Percentiles rank a stretch among this genome's conserved stretches.
These are phyloP conservation scores for Amoebophrya sp. DNA, from an alignment of 169 alveolate genomes.

Conservation along the genomic window DNA sequence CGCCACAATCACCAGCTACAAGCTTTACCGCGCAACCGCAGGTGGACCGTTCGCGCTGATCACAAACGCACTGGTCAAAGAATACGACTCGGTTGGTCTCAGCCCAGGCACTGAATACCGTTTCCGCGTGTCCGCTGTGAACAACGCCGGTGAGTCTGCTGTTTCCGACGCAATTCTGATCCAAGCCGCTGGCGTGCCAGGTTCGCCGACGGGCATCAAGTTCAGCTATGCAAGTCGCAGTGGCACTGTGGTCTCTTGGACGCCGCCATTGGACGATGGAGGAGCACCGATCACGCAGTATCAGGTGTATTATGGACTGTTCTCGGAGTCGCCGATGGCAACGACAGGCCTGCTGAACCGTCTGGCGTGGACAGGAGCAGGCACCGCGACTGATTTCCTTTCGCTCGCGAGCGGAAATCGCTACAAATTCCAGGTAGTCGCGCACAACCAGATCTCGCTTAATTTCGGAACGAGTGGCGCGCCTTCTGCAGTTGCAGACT, in stretches of 20 bases:
- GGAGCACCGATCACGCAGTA: conserved; percentile 32
- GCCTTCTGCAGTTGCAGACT: conserved; percentile 28
- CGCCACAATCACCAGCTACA: conserved; percentile 22
- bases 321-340: background rate
- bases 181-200: conserved; percentile 30
- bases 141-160: conserved; percentile 38
- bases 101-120: conserved; percentile 28
- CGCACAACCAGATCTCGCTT: background rate
- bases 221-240: background rate
- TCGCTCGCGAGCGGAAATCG: conserved; percentile 23
- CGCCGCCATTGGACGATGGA: conserved; percentile 32
- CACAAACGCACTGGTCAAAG: background rate
- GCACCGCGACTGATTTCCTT: conserved; percentile 27
- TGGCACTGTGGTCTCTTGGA: conserved; percentile 29
- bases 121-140: conserved; percentile 33
- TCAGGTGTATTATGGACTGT: conserved; percentile 32
- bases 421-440: conserved; percentile 34
- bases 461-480: background rate
- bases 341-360: too few species aligned
- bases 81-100: conserved; percentile 19
- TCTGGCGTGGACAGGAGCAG: conserved; percentile 28
- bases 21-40: conserved; percentile 31
- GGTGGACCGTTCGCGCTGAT: background rate
- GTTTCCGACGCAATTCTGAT: background rate
- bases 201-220: background rate